phyloP scores from a whole-genome alignment of 176 grass and related monocot genomes.

The Eleusine indica region DNA sequence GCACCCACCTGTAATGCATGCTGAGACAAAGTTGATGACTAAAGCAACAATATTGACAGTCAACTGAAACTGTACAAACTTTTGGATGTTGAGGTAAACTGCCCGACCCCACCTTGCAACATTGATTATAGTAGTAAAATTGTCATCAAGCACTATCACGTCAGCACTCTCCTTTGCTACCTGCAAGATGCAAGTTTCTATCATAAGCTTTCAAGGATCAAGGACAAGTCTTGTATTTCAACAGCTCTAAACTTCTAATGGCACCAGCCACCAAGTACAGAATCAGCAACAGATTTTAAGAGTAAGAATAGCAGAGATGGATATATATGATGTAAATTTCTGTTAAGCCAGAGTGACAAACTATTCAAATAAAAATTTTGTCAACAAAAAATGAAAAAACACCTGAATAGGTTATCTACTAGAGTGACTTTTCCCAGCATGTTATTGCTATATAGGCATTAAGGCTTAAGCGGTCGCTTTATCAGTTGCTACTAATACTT shows the following conservation, averaged over 20 bases:
- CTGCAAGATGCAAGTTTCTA: constrained; percentile 43
- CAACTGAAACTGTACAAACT: constrained; percentile 97
- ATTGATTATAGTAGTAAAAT: constrained; percentile 92
- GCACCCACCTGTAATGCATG: constrained; percentile 75
- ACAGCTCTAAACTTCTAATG: not conserved
- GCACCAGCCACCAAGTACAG: not conserved
- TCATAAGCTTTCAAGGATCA: not conserved
- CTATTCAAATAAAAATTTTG: not conserved
- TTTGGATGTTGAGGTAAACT: constrained; percentile 95
- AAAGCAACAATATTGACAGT: constrained; percentile 93
- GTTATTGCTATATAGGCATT: constrained; percentile 4
- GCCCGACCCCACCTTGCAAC: constrained; percentile 97
- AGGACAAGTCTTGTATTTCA: not conserved
- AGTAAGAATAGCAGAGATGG: not conserved
- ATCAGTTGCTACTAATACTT: constrained; percentile 27
- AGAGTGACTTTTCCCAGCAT: not conserved
- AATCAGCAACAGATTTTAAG: not conserved
- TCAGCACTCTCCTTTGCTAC: constrained; percentile 99
- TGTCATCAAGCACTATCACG: constrained; percentile 97
- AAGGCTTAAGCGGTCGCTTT: not conserved
- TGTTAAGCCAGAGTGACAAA: not conserved
- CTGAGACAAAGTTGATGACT: constrained; percentile 88
- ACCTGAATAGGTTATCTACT: not conserved
- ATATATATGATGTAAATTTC: not conserved
- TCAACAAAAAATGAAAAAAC: not conserved